phyloP scores from a whole-genome alignment of 257 asterid genomes.

The Lavandula angustifolia region DNA sequence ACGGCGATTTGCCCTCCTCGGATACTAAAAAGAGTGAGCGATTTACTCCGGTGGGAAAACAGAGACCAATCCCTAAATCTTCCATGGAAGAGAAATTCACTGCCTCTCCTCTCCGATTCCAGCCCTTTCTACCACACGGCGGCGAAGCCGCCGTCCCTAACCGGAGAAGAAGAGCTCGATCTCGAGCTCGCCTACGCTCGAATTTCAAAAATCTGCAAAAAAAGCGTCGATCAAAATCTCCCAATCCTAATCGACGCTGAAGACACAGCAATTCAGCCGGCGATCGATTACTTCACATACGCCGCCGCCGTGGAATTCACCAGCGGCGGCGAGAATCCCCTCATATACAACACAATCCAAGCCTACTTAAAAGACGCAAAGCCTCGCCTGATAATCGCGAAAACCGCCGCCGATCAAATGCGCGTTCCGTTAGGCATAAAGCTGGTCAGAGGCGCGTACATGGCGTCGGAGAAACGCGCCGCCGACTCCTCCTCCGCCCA shows the following conservation, averaged over 20 bases:
- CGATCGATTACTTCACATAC: slow-evolving; percentile 76
- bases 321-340: slow-evolving; percentile 43
- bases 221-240: slow-evolving; percentile 40
- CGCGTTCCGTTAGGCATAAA: slow-evolving; percentile 71
- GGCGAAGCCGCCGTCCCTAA: slow-evolving; percentile 48
- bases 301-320: slow-evolving; percentile 46
- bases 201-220: slow-evolving; percentile 45
- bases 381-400: slow-evolving; percentile 53
- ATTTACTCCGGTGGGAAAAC: slow-evolving; percentile 72
- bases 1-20: slow-evolving; percentile 69
- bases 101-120: slow-evolving; percentile 60
- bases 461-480: slow-evolving; percentile 51
- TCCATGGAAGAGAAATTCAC: slow-evolving; percentile 69
- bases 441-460: slow-evolving; percentile 82
- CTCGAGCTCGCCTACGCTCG: slow-evolving; percentile 51
- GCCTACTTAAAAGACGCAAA: slow-evolving; percentile 70
- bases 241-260: slow-evolving; percentile 87
- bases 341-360: slow-evolving; percentile 73
- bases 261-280: slow-evolving; percentile 73
- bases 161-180: slow-evolving; percentile 58
- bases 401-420: slow-evolving; percentile 56
- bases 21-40: slow-evolving; percentile 73
- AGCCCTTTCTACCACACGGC: slow-evolving; percentile 80
- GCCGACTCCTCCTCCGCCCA: slow-evolving; percentile 46
- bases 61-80: slow-evolving; percentile 51